These are phyloP conservation scores for Candida krabiensis DNA, from an alignment of 805 yeast species.

Conservation along the genomic window DNA sequence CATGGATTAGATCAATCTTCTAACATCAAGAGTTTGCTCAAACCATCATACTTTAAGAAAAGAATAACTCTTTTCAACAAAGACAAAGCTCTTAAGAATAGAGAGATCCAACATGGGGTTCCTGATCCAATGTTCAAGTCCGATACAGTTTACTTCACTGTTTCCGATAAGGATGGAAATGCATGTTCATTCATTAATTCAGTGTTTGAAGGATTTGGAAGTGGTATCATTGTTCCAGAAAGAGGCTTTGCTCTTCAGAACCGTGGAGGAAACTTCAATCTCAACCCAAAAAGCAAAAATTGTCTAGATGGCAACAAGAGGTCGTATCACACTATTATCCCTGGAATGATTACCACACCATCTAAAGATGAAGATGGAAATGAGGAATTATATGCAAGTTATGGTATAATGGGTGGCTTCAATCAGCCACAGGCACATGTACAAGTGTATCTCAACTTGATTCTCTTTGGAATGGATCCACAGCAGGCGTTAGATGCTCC, in stretches of 20 bases:
- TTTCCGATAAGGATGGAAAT: slow-evolving; percentile 66
- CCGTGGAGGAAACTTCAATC: slow-evolving; percentile 74
- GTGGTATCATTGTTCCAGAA: slow-evolving; percentile 63
- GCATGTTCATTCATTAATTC: slow-evolving; percentile 83
- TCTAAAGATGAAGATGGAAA: slow-evolving; percentile 6
- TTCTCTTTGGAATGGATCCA: slow-evolving; percentile 61
- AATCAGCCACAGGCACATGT: slow-evolving; percentile 87
- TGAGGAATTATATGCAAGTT: slow-evolving; percentile 62
- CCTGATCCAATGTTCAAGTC: slow-evolving; percentile 60
- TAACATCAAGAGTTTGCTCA: slow-evolving; percentile 43
- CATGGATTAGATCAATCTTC: slow-evolving; percentile 13
- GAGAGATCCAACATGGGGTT: slow-evolving; percentile 28
- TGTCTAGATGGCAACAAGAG: slow-evolving; percentile 68
- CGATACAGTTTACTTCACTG: slow-evolving; percentile 72
- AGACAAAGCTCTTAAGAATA: slow-evolving; percentile 40
- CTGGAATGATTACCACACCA: slow-evolving; percentile 68
- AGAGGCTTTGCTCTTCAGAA: slow-evolving; percentile 72
- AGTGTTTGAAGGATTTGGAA: slow-evolving; percentile 67
- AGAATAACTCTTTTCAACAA: slow-evolving; percentile 49
- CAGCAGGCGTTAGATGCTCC: slow-evolving; percentile 79
- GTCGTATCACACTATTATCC: slow-evolving; percentile 82
- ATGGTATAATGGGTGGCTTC: slow-evolving; percentile 71
- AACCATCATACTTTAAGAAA: slow-evolving; percentile 46
- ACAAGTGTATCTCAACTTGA: slow-evolving; percentile 69
- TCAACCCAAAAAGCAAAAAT: slow-evolving; percentile 57